Percentiles rank a stretch among this genome's conserved stretches.
These are phyloP conservation scores for Nigrospora oryzae DNA, from an alignment of 2,329 filamentous ascomycete genomes.

Conservation along the genomic window DNA sequence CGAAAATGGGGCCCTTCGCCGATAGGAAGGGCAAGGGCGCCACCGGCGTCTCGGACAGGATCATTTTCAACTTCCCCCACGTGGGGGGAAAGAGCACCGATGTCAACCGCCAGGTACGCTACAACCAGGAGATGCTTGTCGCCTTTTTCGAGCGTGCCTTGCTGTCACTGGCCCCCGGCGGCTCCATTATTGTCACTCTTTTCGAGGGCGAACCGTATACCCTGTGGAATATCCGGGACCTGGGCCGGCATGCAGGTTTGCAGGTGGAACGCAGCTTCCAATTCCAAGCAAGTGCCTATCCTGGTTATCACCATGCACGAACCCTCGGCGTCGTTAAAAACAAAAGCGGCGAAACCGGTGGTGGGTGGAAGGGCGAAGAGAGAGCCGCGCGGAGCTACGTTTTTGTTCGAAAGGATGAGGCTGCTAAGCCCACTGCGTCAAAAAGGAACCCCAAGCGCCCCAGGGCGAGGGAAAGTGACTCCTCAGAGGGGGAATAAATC, in stretches of 20 bases:
- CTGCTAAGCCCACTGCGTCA: constrained; percentile 9
- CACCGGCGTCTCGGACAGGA: constrained; percentile 53
- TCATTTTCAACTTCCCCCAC: constrained; percentile 97
- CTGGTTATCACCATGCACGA: constrained; percentile 64
- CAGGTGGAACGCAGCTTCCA: constrained; percentile 61
- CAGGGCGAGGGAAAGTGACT: constrained; percentile 16
- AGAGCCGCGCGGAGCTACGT: constrained; percentile 50
- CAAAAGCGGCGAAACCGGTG: constrained; percentile 32
- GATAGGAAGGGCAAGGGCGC: constrained; percentile 26
- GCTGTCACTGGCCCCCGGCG: constrained; percentile 43
- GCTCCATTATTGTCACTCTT: constrained; percentile 69
- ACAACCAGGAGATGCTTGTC: constrained; percentile 76
- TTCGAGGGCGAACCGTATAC: constrained; percentile 95
- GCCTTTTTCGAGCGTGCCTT: constrained; percentile 54
- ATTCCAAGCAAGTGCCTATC: constrained; percentile 61
- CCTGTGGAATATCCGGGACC: constrained; percentile 86
- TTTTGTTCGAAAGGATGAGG: constrained; percentile 51
- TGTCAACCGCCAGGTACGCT: constrained; percentile 86
- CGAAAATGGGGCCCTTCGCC: constrained; percentile 45
- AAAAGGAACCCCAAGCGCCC: constrained; percentile 19
- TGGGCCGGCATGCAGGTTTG: constrained; percentile 70
- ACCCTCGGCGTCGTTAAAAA: constrained; percentile 59
- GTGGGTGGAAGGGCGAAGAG: constrained; percentile 43
- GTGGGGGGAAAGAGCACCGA: constrained; percentile 87
- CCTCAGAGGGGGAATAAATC: constrained; percentile 10